Percentiles rank a stretch among this genome's conserved stretches.
Evolutionary conservation across 305 asterid species (phyloP).

Genomic region (Fraxinus paxiana): DNA sequence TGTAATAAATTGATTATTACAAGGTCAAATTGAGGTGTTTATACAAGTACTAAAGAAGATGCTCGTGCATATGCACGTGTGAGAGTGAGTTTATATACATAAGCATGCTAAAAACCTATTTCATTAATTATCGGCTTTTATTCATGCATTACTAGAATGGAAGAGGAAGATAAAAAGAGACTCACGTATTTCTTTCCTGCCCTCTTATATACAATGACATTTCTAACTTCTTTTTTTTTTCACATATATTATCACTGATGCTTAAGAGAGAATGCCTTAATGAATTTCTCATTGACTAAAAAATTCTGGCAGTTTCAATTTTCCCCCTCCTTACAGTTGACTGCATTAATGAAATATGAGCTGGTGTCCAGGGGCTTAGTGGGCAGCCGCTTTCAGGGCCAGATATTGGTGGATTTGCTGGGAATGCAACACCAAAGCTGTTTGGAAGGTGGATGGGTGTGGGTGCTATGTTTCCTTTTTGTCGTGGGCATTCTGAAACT

Average conservation of each 20-base stretch:
- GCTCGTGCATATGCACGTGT: neutral
- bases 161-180: neutral
- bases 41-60: neutral
- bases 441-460: conserved; percentile 99
- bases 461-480: conserved; percentile 89
- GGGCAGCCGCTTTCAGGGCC: conserved; percentile 97
- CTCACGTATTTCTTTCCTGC: neutral
- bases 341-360: conserved; percentile 19
- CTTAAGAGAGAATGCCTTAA: neutral
- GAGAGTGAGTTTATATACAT: neutral
- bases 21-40: neutral
- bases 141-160: neutral
- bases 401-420: conserved; percentile 96
- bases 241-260: neutral
- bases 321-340: neutral
- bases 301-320: neutral
- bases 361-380: conserved; percentile 71
- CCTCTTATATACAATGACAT: neutral
- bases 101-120: neutral
- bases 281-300: neutral
- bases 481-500: conserved; percentile 88
- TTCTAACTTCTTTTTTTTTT: neutral
- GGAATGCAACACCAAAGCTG: conserved; percentile 90
- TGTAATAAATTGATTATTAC: neutral
- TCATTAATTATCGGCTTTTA: neutral